Evolutionary conservation across 176 grass and related monocot species (phyloP).

Genomic region (Zoysia japonica): DNA sequence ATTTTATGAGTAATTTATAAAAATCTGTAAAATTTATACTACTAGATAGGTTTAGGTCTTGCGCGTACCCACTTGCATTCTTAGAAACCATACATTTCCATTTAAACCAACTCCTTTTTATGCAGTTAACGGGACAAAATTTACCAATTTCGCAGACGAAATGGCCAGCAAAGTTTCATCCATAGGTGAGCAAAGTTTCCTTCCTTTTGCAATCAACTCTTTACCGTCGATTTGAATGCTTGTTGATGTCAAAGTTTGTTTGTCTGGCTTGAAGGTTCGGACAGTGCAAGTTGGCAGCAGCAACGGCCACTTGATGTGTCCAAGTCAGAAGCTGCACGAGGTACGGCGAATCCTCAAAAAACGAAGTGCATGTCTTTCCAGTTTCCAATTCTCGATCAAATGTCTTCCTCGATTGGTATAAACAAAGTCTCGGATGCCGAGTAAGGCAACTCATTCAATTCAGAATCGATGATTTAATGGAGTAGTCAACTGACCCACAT

Average conservation of each 20-base stretch:
- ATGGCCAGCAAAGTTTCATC: slow-evolving; percentile 36
- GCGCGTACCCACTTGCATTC: too few species aligned
- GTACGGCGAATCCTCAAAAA: background rate
- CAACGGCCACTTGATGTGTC: background rate
- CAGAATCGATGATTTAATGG: background rate
- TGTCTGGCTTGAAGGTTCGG: slow-evolving; percentile 25
- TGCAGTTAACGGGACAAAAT: slow-evolving; percentile 23
- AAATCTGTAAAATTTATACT: too few species aligned
- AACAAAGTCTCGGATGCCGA: background rate
- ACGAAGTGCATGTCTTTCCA: background rate
- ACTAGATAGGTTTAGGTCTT: too few species aligned
- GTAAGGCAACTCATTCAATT: background rate
- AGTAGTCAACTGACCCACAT: background rate
- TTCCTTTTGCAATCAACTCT: background rate
- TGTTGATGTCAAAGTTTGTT: background rate
- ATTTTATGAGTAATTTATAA: too few species aligned
- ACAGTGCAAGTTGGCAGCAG: slow-evolving; percentile 10
- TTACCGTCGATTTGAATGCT: background rate
- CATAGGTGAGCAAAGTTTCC: slow-evolving; percentile 32
- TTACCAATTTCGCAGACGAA: slow-evolving; percentile 14
- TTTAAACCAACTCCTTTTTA: background rate
- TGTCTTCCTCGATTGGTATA: slow-evolving; percentile 10
- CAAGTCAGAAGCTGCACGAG: slow-evolving; percentile 9
- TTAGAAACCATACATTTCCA: too few species aligned
- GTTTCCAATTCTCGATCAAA: background rate